Evolutionary conservation across 208 protist genomes (phyloP), one percentile per base, ranked within the genome.

Genomic region (Leishmania aethiopica): DNA sequence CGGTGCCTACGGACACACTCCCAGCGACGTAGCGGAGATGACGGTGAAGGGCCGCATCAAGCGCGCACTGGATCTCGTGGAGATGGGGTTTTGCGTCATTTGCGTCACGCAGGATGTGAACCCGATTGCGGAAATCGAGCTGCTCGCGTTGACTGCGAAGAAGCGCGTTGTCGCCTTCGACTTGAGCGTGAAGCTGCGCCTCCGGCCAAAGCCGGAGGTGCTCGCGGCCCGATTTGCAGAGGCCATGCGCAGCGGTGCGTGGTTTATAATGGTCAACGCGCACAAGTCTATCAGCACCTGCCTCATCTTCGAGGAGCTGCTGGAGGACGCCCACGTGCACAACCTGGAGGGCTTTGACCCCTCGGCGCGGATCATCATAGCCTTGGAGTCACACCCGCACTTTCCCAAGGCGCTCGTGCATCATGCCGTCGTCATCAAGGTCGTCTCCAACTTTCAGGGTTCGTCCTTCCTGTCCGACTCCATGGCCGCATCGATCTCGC

Each of bases 261-360:
- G 93, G 92, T 95, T 97, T 79, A 86, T 93, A 19, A 75, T 97
- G 64, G 78, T 93, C 28, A 93, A 95, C 83, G 93, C 93, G 22
- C 93, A 96, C 84, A 96, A 96, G 69, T 96, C 93, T 3, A 96
- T 96, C 84, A 93, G 86, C 67, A 89, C 91, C 42, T 93, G 89
- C 74, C 77, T 86, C 51, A 51, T 94, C 47, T 85, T 96, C 67
- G 88, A 94, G 60, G 89, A 93, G 53, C 83, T 96, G 32, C 53
- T 96, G 17, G 82, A 81, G 75, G 93, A 96, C 32, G 89, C 90
- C 37, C 85, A 88, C 51, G 62, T 45, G 59, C 89, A 88, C 78
- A 90, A 90, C 42, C 88, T 91, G 62, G 87, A 93, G 60, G 91
- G 90, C 51, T 90, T 97, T 77, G 81, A 93, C 83, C 87, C 84